These are phyloP conservation scores for Cladophialophora chaetospira DNA, from an alignment of 2,329 filamentous ascomycete genomes.

Conservation along the genomic window DNA sequence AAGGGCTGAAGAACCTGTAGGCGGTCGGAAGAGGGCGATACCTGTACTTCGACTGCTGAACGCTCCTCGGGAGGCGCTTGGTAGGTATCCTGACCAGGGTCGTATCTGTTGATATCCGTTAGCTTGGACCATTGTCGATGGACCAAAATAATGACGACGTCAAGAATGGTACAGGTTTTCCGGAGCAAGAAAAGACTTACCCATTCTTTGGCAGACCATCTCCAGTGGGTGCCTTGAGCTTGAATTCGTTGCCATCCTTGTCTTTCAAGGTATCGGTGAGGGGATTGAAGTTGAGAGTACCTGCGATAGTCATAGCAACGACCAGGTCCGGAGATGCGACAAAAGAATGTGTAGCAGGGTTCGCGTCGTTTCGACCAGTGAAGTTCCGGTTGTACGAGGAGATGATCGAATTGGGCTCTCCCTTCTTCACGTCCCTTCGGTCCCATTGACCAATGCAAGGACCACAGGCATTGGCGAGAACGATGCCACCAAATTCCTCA, in stretches of 20 bases:
- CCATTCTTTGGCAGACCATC: conserved; percentile 74
- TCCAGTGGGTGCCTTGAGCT: conserved; percentile 76
- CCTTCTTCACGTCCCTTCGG: conserved; percentile 89
- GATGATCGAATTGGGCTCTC: conserved; percentile 91
- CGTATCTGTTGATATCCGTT: no score
- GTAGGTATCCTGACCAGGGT: conserved; percentile 90
- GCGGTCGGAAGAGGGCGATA: conserved; percentile 87
- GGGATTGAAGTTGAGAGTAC: conserved; percentile 90
- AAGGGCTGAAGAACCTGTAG: conserved; percentile 91
- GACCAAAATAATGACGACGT: no score
- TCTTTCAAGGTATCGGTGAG: conserved; percentile 88
- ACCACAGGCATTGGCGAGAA: conserved; percentile 93
- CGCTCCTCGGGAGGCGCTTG: conserved; percentile 89
- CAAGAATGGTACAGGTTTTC: no score
- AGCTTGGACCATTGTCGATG: no score
- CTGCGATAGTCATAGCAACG: conserved; percentile 81
- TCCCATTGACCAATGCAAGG: conserved; percentile 95
- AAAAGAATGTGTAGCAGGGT: conserved; percentile 91
- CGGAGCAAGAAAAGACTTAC: no score
- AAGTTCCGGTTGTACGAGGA: conserved; percentile 99
- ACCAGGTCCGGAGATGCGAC: conserved; percentile 89
- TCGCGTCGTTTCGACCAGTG: conserved; percentile 94
- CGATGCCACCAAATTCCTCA: conserved; percentile 92
- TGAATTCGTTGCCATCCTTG: conserved; percentile 95
- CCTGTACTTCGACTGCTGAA: conserved; percentile 70